phyloP scores from a whole-genome alignment of 2,329 filamentous ascomycete genomes.

The Aspergillus uvarum region DNA sequence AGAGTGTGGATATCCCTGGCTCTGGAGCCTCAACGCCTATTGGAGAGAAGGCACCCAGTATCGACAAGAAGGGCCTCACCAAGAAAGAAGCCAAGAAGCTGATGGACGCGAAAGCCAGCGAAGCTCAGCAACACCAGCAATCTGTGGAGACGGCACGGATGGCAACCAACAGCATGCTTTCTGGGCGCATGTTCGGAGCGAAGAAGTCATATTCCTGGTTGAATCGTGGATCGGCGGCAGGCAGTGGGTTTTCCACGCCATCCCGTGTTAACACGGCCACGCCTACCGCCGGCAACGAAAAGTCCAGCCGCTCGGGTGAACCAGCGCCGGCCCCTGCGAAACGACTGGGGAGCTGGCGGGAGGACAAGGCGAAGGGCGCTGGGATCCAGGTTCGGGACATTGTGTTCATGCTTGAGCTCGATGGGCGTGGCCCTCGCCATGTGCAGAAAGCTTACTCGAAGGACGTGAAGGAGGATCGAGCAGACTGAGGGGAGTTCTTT shows the following conservation, averaged over 20 bases:
- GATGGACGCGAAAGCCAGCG: constrained; percentile 69
- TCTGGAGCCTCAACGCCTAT: constrained; percentile 56
- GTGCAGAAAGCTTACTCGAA: constrained; percentile 46
- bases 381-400: constrained; percentile 84
- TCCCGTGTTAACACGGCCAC: constrained; percentile 33
- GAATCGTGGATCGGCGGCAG: constrained; percentile 36
- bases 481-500: constrained; percentile 21
- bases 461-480: constrained; percentile 43
- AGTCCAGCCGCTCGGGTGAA: constrained; percentile 29
- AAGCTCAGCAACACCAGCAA: constrained; percentile 74
- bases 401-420: constrained; percentile 73
- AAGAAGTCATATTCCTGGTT: constrained; percentile 53
- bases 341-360: constrained; percentile 71
- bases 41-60: constrained; percentile 57
- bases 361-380: constrained; percentile 72
- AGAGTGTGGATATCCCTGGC: constrained; percentile 60
- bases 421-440: constrained; percentile 56
- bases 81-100: constrained; percentile 86
- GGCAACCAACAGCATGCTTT: constrained; percentile 64
- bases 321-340: constrained; percentile 50
- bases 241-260: constrained; percentile 41
- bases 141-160: constrained; percentile 81
- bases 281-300: constrained; percentile 32
- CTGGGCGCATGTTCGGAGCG: constrained; percentile 49
- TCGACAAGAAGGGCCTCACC: constrained; percentile 66